phyloP scores from a whole-genome alignment of 305 asterid species.

The Fraxinus baroniana region DNA sequence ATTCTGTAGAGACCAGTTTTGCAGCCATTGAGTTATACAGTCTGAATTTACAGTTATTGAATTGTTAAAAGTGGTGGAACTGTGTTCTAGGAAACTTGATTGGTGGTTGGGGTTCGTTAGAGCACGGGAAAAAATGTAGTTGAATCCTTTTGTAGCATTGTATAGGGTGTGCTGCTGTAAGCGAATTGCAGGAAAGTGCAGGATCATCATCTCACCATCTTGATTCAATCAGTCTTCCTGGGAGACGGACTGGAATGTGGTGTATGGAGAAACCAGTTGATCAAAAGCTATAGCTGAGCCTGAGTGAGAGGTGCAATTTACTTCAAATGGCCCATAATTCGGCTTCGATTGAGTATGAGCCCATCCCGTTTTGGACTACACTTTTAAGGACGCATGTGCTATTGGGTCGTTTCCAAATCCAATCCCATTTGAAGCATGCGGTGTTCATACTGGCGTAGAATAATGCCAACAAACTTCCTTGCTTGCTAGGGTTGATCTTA shows the following conservation, averaged over 20 bases:
- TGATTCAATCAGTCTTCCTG: background rate
- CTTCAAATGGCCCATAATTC: no score
- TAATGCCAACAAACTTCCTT: no score
- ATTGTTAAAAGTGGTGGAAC: background rate
- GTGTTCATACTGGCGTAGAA: background rate
- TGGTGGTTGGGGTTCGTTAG: constrained; percentile 16
- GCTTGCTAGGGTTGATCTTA: background rate
- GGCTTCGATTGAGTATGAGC: no score
- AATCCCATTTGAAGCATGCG: background rate
- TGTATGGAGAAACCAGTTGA: background rate
- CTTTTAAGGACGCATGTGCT: background rate
- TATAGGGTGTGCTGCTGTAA: constrained; percentile 8
- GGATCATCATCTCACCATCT: constrained; percentile 32
- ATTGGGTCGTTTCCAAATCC: background rate
- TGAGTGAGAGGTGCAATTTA: no score
- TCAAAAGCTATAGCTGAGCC: no score
- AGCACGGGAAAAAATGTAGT: constrained; percentile 31
- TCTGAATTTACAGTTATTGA: constrained; percentile 14
- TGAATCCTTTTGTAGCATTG: constrained; percentile 16
- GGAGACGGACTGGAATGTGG: background rate
- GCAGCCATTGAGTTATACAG: constrained; percentile 27
- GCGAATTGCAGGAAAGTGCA: constrained; percentile 26
- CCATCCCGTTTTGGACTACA: background rate
- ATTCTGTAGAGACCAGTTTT: constrained; percentile 25
- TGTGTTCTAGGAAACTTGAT: background rate